Evolutionary conservation across 345 rosid genomes (phyloP).

Genomic region (Cardamine resedifolia): DNA sequence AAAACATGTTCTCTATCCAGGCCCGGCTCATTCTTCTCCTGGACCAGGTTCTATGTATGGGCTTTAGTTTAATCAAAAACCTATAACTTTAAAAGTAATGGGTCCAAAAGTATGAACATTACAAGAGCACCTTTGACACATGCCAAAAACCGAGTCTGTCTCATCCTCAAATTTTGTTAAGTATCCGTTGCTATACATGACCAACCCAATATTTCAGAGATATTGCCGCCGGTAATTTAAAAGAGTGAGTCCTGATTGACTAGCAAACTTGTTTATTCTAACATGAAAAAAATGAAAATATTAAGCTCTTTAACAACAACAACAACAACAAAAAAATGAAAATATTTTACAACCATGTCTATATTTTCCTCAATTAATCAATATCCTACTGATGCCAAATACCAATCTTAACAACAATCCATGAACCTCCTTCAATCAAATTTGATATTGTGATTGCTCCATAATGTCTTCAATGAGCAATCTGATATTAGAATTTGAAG

Average conservation of each 20-base stretch:
- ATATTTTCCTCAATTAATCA: background rate
- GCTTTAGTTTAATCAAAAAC: background rate
- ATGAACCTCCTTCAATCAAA: background rate
- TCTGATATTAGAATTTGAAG: constrained; percentile 35
- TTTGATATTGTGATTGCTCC: constrained; percentile 17
- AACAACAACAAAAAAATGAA: too few species aligned
- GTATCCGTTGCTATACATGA: background rate
- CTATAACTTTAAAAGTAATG: background rate
- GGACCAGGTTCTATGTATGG: background rate
- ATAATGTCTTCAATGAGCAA: constrained; percentile 37
- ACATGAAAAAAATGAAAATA: background rate
- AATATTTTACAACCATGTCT: background rate
- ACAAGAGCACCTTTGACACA: background rate
- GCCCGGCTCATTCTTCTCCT: background rate
- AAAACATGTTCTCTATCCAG: background rate
- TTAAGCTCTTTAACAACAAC: too few species aligned
- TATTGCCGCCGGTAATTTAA: background rate
- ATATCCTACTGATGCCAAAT: too few species aligned
- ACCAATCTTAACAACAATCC: background rate
- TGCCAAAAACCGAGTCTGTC: background rate
- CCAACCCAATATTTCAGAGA: background rate
- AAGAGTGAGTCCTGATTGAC: too few species aligned
- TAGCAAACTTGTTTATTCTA: too few species aligned
- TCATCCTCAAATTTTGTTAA: background rate
- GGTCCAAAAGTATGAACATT: background rate